phyloP scores from a whole-genome alignment of 164 flowering plant species.

The Magnolia kwangsiensis region DNA sequence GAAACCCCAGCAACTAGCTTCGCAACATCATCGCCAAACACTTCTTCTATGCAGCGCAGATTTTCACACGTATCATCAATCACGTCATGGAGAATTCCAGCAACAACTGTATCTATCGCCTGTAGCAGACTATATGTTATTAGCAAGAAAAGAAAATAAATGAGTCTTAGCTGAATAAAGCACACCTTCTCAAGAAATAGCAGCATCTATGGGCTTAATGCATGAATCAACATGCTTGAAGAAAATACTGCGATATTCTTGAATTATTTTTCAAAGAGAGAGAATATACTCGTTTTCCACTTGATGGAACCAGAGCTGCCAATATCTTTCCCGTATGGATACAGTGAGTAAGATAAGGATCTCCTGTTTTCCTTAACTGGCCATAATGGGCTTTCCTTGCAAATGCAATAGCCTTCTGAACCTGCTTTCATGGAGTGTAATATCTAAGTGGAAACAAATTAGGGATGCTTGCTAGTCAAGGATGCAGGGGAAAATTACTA shows the following conservation, averaged over 20 bases:
- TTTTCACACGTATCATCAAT: conserved; percentile 76
- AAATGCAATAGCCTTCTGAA: conserved; percentile 87
- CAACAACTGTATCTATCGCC: conserved; percentile 93
- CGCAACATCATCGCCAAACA: conserved; percentile 81
- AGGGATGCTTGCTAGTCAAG: conserved; percentile 12
- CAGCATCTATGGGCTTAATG: neutral
- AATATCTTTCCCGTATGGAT: conserved; percentile 85
- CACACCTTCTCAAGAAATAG: neutral
- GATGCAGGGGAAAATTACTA: conserved; percentile 27
- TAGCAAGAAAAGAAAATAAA: neutral
- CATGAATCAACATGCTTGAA: neutral
- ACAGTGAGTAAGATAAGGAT: conserved; percentile 60
- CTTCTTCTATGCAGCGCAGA: conserved; percentile 53
- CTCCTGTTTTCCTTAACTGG: conserved; percentile 83
- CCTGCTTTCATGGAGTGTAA: conserved; percentile 67
- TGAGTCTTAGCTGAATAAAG: neutral
- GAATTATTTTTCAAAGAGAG: neutral
- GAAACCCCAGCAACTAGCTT: conserved; percentile 88
- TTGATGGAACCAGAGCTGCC: conserved; percentile 74
- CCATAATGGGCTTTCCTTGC: conserved; percentile 85
- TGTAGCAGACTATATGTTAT: conserved; percentile 23
- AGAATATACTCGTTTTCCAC: conserved; percentile 58
- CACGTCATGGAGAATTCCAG: conserved; percentile 94
- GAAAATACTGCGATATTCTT: neutral
- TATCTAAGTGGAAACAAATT: conserved; percentile 24